Conservation (phyloP, 208 protist genomes). For the Herpetomonas tarakana region DNA sequence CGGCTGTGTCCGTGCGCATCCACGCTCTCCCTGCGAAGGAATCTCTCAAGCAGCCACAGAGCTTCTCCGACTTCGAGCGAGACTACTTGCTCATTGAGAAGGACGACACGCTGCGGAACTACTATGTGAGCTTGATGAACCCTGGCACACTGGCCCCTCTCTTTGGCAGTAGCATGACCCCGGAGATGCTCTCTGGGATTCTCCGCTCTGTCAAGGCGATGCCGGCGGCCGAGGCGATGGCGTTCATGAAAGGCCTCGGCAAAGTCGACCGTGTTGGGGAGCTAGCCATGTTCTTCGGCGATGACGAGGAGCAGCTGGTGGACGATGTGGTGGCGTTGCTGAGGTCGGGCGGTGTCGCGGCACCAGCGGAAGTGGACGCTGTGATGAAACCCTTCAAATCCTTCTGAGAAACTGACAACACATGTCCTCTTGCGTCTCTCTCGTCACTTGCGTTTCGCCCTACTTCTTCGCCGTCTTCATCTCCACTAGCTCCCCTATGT, state of each 20-base stretch:
- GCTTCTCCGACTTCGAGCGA: constrained; percentile 87
- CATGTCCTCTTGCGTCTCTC: too few species aligned
- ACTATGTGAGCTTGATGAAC: constrained; percentile 65
- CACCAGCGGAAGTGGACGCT: constrained; percentile 35
- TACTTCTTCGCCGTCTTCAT: too few species aligned
- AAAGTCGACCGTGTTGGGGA: constrained; percentile 77
- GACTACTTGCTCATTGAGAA: constrained; percentile 55
- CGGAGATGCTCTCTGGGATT: constrained; percentile 73
- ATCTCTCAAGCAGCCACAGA: constrained; percentile 62
- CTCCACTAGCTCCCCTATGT: too few species aligned
- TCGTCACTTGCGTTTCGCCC: too few species aligned
- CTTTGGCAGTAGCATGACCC: constrained; percentile 85
- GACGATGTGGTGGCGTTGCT: constrained; percentile 50
- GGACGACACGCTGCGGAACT: constrained; percentile 59
- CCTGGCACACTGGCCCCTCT: constrained; percentile 45
- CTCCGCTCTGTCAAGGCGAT: constrained; percentile 40
- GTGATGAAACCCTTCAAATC: constrained; percentile 56
- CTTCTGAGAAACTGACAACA: constrained; percentile 12
- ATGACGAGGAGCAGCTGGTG: constrained; percentile 57
- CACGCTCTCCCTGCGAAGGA: constrained; percentile 45
- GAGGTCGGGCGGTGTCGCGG: constrained; percentile 36
- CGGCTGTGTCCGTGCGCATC: constrained; percentile 16
- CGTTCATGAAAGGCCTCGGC: constrained; percentile 68
- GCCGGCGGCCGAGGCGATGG: constrained; percentile 27
- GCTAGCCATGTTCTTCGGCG: constrained; percentile 75